Evolutionary conservation across 495 filamentous ascomycete species (phyloP).

Genomic region (Xylaria bambusicola): DNA sequence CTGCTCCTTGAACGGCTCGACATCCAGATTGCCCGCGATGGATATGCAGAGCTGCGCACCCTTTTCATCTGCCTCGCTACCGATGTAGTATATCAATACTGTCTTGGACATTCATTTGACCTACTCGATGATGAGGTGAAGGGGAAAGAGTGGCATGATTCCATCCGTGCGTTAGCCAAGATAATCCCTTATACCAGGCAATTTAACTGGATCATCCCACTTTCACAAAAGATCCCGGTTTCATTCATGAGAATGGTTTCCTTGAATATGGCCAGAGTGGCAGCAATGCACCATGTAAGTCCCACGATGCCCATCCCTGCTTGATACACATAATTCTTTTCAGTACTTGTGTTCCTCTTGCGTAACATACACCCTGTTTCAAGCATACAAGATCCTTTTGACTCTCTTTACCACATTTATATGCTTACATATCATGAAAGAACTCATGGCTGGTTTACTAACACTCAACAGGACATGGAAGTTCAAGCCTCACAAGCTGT

Average conservation of each 20-base stretch:
- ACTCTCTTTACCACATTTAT: no score
- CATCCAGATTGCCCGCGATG: constrained; percentile 7
- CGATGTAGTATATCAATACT: constrained; percentile 3
- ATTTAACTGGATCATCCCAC: constrained; percentile 12
- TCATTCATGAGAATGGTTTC: not conserved
- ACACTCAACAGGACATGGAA: constrained; percentile 7
- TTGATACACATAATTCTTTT: not conserved
- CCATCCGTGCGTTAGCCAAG: not conserved
- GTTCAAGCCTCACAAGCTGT: constrained; percentile 3
- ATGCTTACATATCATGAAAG: no score
- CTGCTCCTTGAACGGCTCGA: constrained; percentile 1
- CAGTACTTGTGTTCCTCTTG: not conserved
- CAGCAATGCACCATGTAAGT: constrained; percentile 14
- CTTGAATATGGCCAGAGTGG: constrained; percentile 4
- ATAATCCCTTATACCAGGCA: constrained; percentile 10
- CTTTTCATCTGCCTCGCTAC: not conserved
- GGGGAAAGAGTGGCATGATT: constrained; percentile 3
- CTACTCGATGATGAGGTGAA: constrained; percentile 1
- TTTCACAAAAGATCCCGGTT: constrained; percentile 6
- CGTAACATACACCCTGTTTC: no score
- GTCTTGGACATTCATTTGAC: not conserved
- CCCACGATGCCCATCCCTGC: not conserved
- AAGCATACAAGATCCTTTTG: no score
- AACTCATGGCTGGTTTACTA: no score
- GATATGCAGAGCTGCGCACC: constrained; percentile 4